Percentiles rank a stretch among this genome's conserved stretches.
Evolutionary conservation across 768 basidiomycete species (phyloP).

Genomic region (Termitomyces sp.): DNA sequence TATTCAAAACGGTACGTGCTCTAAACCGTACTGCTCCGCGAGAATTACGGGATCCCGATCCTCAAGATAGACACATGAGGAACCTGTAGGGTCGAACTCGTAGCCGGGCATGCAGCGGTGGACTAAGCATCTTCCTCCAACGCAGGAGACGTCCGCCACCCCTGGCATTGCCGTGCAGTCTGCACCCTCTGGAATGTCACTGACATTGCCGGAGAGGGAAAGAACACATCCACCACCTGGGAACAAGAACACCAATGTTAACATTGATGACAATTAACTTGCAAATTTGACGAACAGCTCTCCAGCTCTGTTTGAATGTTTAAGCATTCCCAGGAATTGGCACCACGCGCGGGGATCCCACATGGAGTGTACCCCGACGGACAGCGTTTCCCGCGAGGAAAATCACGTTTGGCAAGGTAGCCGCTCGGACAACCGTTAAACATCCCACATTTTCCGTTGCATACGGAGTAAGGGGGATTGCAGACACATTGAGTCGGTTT

Average conservation of each 20-base stretch:
- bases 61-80: slow-evolving; percentile 26
- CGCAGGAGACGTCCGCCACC: slow-evolving; percentile 48
- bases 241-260: not conserved
- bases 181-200: slow-evolving; percentile 26
- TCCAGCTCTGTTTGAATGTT: slow-evolving; percentile 45
- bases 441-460: slow-evolving; percentile 47
- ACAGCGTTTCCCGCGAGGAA: slow-evolving; percentile 27
- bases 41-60: slow-evolving; percentile 21
- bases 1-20: slow-evolving; percentile 13
- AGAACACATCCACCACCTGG: slow-evolving; percentile 48
- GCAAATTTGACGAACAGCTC: slow-evolving; percentile 41
- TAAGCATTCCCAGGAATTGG: slow-evolving; percentile 46
- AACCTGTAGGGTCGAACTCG: slow-evolving; percentile 17
- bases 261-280: not conserved
- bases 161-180: slow-evolving; percentile 50
- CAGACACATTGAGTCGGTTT: slow-evolving; percentile 41
- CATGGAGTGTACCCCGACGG: slow-evolving; percentile 38
- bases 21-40: slow-evolving; percentile 28
- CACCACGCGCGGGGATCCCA: slow-evolving; percentile 35
- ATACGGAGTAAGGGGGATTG: slow-evolving; percentile 35
- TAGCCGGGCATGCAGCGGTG: slow-evolving; percentile 45
- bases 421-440: slow-evolving; percentile 32
- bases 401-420: slow-evolving; percentile 28
- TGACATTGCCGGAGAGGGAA: slow-evolving; percentile 23
- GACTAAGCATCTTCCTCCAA: slow-evolving; percentile 39